Percentiles rank a stretch among this genome's conserved stretches.
phyloP scores from a whole-genome alignment of 371 early-diverging fungal genomes.

The Nematocida minor region DNA sequence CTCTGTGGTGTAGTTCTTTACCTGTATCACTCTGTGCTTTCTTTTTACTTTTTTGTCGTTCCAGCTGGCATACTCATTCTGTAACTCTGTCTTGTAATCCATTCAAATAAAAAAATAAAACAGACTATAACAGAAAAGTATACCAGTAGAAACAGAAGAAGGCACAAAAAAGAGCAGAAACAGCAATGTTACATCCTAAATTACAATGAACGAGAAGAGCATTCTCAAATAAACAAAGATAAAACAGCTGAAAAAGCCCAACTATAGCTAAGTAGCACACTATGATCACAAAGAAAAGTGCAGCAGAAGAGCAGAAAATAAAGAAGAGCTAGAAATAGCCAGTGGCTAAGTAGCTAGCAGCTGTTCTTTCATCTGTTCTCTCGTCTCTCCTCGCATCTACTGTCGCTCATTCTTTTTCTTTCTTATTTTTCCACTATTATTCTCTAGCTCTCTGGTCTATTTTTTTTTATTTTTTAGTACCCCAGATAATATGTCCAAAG shows the following conservation, averaged over 20 bases:
- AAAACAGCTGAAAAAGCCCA: too few relatives aligned
- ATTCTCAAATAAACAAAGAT: too few relatives aligned
- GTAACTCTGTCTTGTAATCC: constrained; percentile 49
- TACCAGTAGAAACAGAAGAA: too few relatives aligned
- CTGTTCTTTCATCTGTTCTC: too few relatives aligned
- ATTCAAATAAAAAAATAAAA: constrained; percentile 26
- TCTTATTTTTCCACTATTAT: not conserved
- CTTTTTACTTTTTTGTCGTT: constrained; percentile 29
- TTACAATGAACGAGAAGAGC: too few relatives aligned
- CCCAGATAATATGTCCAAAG: constrained; percentile 60
- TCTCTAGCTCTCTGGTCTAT: not conserved
- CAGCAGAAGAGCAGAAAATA: not conserved
- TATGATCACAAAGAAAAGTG: too few relatives aligned
- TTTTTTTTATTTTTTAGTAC: constrained; percentile 11
- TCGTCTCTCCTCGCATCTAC: not conserved
- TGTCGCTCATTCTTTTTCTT: not conserved
- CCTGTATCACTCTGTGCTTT: constrained; percentile 17
- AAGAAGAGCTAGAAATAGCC: not conserved
- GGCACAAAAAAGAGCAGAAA: too few relatives aligned
- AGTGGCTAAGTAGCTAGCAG: not conserved
- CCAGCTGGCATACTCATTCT: constrained; percentile 36
- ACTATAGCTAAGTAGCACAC: too few relatives aligned
- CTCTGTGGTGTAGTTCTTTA: constrained; percentile 46
- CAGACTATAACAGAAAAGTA: too few relatives aligned
- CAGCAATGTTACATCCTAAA: too few relatives aligned